A percentile compares a stretch with the other conserved stretches of the same genome.
phyloP scores from a whole-genome alignment of 345 rosid species.

The Diplotaxis tenuifolia region DNA sequence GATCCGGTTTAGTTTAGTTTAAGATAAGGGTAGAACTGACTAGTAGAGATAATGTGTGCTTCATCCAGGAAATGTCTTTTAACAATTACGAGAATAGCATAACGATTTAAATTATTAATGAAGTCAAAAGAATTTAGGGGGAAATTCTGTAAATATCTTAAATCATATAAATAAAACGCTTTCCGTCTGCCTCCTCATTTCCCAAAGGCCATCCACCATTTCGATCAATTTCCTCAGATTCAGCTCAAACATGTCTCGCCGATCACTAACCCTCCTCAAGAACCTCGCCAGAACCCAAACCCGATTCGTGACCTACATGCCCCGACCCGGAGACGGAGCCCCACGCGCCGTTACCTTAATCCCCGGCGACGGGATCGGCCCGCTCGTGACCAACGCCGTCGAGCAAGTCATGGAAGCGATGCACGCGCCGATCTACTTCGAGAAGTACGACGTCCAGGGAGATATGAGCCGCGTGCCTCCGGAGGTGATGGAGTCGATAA shows the following conservation, averaged over 20 bases:
- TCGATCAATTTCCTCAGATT: neutral
- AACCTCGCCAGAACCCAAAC: slow-evolving; percentile 38
- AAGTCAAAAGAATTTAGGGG: neutral
- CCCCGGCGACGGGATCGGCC: slow-evolving; percentile 98
- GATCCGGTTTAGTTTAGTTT: too few relatives aligned
- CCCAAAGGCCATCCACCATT: slow-evolving; percentile 10
- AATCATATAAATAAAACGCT: slow-evolving; percentile 15
- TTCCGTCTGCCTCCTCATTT: slow-evolving; percentile 24
- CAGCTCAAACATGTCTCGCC: slow-evolving; percentile 34
- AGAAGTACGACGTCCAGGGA: slow-evolving; percentile 86
- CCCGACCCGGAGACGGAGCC: slow-evolving; percentile 95
- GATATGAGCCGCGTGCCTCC: slow-evolving; percentile 80
- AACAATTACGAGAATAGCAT: too few relatives aligned
- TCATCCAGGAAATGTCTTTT: too few relatives aligned
- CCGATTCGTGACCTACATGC: slow-evolving; percentile 96
- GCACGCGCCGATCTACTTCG: slow-evolving; percentile 96
- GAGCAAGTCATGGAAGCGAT: slow-evolving; percentile 95
- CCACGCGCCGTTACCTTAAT: slow-evolving; percentile 84
- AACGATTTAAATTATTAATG: too few relatives aligned
- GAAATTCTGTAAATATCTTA: neutral
- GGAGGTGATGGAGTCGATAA: slow-evolving; percentile 85
- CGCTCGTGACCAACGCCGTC: slow-evolving; percentile 81
- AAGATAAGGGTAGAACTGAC: too few relatives aligned
- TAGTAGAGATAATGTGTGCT: too few relatives aligned
- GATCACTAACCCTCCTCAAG: slow-evolving; percentile 45